Evolutionary conservation across 768 basidiomycete species (phyloP).

Genomic region (Leccinum rimulosum): DNA sequence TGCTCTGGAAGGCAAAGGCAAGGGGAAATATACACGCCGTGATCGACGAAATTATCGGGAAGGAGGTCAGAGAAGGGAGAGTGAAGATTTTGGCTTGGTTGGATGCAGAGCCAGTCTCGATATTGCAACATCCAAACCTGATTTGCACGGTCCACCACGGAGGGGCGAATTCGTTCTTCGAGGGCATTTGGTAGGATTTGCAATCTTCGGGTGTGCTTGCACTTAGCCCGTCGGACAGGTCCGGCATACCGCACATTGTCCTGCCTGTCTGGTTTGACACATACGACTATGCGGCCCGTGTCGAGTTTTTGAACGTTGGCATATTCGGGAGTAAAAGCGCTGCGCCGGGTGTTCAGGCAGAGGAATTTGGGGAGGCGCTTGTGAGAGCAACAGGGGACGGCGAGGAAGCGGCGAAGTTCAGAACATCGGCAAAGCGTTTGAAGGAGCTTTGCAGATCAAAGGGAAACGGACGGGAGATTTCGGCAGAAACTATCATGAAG

Average conservation of each 20-base stretch:
- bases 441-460: constrained; percentile 2
- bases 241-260: constrained; percentile 8
- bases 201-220: not conserved
- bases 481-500: not conserved
- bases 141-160: constrained; percentile 4
- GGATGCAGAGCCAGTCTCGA: constrained; percentile 10
- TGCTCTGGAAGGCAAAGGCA: constrained; percentile 31
- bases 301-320: constrained; percentile 9
- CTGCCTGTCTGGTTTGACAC: constrained; percentile 17
- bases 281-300: constrained; percentile 4
- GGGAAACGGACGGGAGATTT: constrained; percentile 5
- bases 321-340: constrained; percentile 1
- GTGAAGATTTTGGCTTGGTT: constrained; percentile 13
- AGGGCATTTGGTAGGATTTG: not conserved
- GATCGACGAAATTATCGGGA: not conserved
- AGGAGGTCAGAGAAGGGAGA: constrained; percentile 7
- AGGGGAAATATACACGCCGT: not conserved
- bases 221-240: constrained; percentile 1
- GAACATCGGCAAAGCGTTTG: constrained; percentile 4
- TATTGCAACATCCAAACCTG: constrained; percentile 7
- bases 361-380: constrained; percentile 8
- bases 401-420: constrained; percentile 4
- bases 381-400: constrained; percentile 4
- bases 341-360: constrained; percentile 2
- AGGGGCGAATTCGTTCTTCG: constrained; percentile 8